Base-by-base conservation (phyloP, 768 basidiomycete species). In the Lanmaoa rubissima region DNA sequence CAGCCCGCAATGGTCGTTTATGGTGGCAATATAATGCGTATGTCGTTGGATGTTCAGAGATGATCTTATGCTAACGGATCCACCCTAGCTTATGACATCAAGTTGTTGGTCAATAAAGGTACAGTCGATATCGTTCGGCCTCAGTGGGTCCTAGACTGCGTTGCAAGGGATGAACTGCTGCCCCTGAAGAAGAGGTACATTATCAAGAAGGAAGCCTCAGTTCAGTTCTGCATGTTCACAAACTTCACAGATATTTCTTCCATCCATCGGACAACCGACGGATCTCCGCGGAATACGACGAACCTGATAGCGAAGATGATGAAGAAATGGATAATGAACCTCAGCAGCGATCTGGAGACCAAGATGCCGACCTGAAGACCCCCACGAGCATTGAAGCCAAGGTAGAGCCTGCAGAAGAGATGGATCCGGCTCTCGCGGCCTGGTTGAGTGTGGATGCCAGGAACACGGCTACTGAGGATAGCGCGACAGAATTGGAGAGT, bases 101-200 rank as follows among this genome's bases (percentile, higher is more conserved):
- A 82, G 68, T 70, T 84, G 52, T 72, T 90, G 53, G 86, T 92
- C 49, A 79, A 87, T 54, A 91, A 90, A 63, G 86, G 79, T 4
- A 75, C 77, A 1, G 75, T 85, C 53, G 87, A 92, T 60, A 84
- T 96, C 48, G 74, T 96, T 57, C 85, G 81, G 53, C 92, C 95
- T 0, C 74, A 80, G 31, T 98, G 94, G 94, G 76, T 98, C 52
- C 66, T 78, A 38, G 90, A 94, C 65, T 94, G 87, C 24, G 78
- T 95, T n/a, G 76, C 78, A 6, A 74, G 75, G 31, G 80, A 78
- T 12, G 74, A 81, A 55, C 75, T 77, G 19, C 71, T 83, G 28
- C 86, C 91, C 1, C 73, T 94, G 56, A 78, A 70, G 39, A 86
- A 87, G 72, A 87, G 83, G 93, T 94, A 64, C 48, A 39, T 39